A percentile compares a stretch with the other conserved stretches of the same genome.
phyloP scores from a whole-genome alignment of 768 basidiomycete genomes.

The Mycena vulgaris region DNA sequence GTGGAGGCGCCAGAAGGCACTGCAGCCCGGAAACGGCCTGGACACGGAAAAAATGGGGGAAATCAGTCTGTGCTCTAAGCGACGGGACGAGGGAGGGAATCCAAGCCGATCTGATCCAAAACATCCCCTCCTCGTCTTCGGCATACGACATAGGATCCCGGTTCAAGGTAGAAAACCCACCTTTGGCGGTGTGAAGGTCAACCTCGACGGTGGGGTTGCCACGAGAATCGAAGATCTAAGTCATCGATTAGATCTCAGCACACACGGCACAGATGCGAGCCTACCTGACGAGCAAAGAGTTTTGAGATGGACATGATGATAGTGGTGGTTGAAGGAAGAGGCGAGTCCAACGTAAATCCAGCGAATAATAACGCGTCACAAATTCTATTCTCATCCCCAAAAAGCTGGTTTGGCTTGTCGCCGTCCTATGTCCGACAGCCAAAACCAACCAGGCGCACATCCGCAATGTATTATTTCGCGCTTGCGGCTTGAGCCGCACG shows the following conservation, averaged over 20 bases:
- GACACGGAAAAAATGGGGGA: conserved; percentile 32
- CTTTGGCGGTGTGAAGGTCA: conserved; percentile 90
- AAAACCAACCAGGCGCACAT: no score
- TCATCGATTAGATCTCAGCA: conserved; percentile 35
- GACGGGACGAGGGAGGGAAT: conserved; percentile 22
- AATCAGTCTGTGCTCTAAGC: conserved; percentile 9
- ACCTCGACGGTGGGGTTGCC: conserved; percentile 98
- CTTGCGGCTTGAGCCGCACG: no score
- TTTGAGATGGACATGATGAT: conserved; percentile 90
- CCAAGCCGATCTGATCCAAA: conserved; percentile 5
- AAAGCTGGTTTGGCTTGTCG: no score
- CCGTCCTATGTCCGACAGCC: no score
- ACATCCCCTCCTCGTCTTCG: background rate
- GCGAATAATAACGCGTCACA: no score
- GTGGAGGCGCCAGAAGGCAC: conserved; percentile 99
- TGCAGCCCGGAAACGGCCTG: conserved; percentile 93
- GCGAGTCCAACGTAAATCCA: background rate
- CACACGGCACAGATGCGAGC: conserved; percentile 27
- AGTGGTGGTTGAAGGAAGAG: conserved; percentile 44
- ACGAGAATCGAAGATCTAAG: conserved; percentile 98
- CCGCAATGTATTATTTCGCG: no score
- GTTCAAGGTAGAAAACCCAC: conserved; percentile 54
- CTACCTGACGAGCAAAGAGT: conserved; percentile 93
- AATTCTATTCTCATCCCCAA: no score
- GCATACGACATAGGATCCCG: background rate